These are phyloP conservation scores for Salix arbutifolia DNA, from an alignment of 345 rosid genomes.

Conservation along the genomic window DNA sequence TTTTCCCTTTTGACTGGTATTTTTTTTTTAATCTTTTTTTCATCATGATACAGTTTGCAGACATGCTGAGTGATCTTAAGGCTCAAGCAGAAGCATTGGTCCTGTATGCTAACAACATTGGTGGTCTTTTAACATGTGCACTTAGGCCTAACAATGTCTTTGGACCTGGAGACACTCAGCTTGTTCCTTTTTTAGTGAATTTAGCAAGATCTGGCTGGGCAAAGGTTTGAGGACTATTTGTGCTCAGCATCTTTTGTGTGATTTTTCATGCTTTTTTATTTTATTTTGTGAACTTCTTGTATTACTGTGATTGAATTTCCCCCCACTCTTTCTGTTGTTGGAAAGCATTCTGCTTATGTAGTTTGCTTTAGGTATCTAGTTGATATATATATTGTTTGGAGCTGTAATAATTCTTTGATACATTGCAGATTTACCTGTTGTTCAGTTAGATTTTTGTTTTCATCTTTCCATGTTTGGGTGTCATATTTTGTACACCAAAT, in stretches of 20 bases:
- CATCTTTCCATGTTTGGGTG: neutral
- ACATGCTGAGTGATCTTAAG: conserved; percentile 67
- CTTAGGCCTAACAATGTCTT: conserved; percentile 88
- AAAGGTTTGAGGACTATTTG: conserved; percentile 49
- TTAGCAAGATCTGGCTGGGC: conserved; percentile 76
- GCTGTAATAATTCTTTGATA: too few relatives aligned
- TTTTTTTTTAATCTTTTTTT: too few relatives aligned
- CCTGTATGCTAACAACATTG: conserved; percentile 62
- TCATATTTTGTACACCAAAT: neutral
- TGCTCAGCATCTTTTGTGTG: conserved; percentile 3
- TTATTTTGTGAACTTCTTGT: neutral
- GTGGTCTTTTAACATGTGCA: conserved; percentile 82
- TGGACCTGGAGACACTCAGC: conserved; percentile 74
- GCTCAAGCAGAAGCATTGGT: conserved; percentile 88
- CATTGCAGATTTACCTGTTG: too few relatives aligned
- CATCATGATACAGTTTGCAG: conserved; percentile 51
- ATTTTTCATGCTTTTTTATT: neutral
- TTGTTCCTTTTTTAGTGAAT: conserved; percentile 54
- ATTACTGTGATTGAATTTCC: neutral
- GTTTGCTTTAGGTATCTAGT: neutral
- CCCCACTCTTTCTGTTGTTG: neutral
- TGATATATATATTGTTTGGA: neutral
- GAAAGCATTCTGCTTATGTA: too few relatives aligned
- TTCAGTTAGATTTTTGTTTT: neutral
- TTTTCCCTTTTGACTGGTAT: conserved; percentile 17